These are phyloP conservation scores for Butyriboletus loyo DNA, from an alignment of 768 basidiomycete genomes.

Conservation along the genomic window DNA sequence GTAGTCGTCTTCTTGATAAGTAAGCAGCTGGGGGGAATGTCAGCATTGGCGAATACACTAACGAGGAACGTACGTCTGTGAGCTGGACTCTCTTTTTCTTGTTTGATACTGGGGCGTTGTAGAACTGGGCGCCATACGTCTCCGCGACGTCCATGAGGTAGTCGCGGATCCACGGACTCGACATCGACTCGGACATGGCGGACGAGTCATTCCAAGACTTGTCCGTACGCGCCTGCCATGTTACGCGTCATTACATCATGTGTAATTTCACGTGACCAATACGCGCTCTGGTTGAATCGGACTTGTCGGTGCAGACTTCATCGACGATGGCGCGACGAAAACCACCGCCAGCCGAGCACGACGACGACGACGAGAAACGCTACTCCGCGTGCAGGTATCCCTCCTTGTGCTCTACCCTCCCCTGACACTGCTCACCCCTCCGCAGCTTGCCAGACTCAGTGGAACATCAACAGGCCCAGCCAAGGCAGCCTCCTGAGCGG, in stretches of 20 bases:
- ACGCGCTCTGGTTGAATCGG: slow-evolving; percentile 2
- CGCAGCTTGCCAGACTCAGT: slow-evolving; percentile 8
- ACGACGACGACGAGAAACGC: slow-evolving; percentile 2
- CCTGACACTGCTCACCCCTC: background rate
- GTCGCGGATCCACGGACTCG: slow-evolving; percentile 52
- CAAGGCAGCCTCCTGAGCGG: slow-evolving; percentile 28
- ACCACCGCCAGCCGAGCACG: slow-evolving; percentile 10
- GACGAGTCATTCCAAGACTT: background rate
- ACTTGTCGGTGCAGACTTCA: background rate
- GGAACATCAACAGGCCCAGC: slow-evolving; percentile 1
- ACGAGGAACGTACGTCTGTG: slow-evolving; percentile 41
- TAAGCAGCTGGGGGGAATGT: slow-evolving; percentile 51
- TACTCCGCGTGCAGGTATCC: slow-evolving; percentile 4
- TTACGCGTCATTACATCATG: slow-evolving; percentile 21
- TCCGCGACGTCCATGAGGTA: slow-evolving; percentile 53
- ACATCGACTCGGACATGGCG: slow-evolving; percentile 39
- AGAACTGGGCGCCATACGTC: slow-evolving; percentile 46
- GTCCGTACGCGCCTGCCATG: slow-evolving; percentile 4
- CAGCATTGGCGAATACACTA: background rate
- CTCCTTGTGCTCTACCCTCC: background rate
- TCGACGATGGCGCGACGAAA: slow-evolving; percentile 23
- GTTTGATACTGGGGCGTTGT: slow-evolving; percentile 13
- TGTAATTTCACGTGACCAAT: slow-evolving; percentile 15
- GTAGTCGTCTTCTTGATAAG: slow-evolving; percentile 43
- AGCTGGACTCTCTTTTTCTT: slow-evolving; percentile 58